Evolutionary conservation across 306 rosid genomes (phyloP).

Genomic region (Fragaria iinumae): DNA sequence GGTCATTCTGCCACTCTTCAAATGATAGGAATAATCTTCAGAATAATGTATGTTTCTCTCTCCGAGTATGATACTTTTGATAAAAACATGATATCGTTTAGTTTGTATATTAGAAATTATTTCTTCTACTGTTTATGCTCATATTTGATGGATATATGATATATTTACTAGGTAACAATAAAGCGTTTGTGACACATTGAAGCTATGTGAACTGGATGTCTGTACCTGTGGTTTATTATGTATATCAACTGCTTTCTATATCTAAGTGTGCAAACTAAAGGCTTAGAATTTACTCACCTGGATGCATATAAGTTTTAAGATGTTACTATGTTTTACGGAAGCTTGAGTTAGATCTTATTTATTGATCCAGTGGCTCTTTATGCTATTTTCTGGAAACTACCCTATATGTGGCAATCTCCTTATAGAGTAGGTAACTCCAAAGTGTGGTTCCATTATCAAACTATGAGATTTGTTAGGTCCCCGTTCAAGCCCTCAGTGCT

Average conservation of each 20-base stretch:
- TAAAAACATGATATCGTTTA: neutral
- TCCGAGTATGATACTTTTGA: neutral
- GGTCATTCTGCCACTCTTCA: slow-evolving; percentile 54
- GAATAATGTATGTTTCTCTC: slow-evolving; percentile 44
- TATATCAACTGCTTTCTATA: neutral
- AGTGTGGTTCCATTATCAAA: neutral
- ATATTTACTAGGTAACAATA: neutral
- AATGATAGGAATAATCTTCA: slow-evolving; percentile 43
- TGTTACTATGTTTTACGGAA: neutral
- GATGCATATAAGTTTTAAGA: neutral
- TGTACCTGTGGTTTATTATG: neutral
- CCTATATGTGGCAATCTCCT: neutral
- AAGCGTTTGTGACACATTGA: neutral
- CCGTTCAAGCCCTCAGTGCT: neutral
- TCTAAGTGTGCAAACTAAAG: neutral
- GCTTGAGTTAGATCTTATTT: neutral
- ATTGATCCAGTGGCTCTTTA: neutral
- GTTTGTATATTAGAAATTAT: neutral
- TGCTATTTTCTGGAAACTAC: neutral
- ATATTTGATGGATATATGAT: neutral
- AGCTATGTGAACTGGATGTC: neutral
- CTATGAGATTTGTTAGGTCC: neutral
- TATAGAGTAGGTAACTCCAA: neutral
- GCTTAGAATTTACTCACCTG: neutral
- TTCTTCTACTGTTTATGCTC: neutral